phyloP scores from a whole-genome alignment of 306 rosid genomes.

The Gillenia trifoliata region DNA sequence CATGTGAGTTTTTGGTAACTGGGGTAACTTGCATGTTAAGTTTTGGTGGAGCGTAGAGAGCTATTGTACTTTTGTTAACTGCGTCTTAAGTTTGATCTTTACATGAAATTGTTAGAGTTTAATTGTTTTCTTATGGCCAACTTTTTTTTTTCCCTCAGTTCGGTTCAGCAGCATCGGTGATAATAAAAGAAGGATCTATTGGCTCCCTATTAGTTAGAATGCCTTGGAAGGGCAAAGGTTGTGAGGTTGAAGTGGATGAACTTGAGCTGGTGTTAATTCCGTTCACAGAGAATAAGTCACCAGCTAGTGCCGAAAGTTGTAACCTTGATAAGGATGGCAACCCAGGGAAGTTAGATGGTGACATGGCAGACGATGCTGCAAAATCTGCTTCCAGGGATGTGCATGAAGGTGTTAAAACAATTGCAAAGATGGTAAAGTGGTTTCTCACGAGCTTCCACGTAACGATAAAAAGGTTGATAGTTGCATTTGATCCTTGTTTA shows the following conservation, averaged over 20 bases:
- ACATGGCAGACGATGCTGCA: constrained; percentile 29
- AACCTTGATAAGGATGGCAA: constrained; percentile 26
- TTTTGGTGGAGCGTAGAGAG: background rate
- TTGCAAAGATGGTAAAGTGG: constrained; percentile 84
- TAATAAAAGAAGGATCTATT: constrained; percentile 85
- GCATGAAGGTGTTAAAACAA: constrained; percentile 91
- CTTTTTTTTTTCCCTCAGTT: constrained; percentile 25
- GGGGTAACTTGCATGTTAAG: background rate
- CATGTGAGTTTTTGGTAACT: background rate
- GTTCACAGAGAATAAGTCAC: constrained; percentile 19
- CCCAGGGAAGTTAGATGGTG: constrained; percentile 35
- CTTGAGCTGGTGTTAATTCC: constrained; percentile 86
- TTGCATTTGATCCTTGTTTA: constrained; percentile 73
- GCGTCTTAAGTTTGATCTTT: background rate
- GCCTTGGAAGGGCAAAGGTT: constrained; percentile 91
- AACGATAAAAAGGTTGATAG: constrained; percentile 52
- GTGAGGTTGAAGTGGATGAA: constrained; percentile 78
- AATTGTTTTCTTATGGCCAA: constrained; percentile 12
- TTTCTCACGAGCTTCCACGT: constrained; percentile 84
- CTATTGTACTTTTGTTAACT: background rate
- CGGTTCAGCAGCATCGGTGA: constrained; percentile 45
- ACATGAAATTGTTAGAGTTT: background rate
- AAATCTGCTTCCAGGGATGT: constrained; percentile 61
- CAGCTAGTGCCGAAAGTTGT: constrained; percentile 39
- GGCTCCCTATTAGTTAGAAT: constrained; percentile 64